These are phyloP conservation scores for Aspergillus diversus DNA, from an alignment of 495 filamentous ascomycete species.

Conservation along the genomic window DNA sequence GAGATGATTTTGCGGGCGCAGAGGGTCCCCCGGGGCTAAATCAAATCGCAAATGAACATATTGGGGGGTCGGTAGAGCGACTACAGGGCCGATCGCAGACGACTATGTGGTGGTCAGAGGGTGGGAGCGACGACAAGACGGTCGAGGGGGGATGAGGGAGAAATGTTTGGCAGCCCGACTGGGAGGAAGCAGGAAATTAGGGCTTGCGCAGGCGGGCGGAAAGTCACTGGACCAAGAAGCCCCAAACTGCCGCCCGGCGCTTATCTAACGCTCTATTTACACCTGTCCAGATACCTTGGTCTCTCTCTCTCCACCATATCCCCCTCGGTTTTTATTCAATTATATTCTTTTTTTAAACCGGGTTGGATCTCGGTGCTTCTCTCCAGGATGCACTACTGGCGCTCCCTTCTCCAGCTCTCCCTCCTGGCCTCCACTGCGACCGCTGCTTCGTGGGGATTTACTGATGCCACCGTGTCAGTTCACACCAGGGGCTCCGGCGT, in stretches of 20 bases:
- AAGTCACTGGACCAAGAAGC: constrained; percentile 39
- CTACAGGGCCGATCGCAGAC: constrained; percentile 14
- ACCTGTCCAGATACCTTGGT: not conserved
- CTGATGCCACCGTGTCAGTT: constrained; percentile 81
- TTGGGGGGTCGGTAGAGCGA: constrained; percentile 13
- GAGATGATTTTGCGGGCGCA: constrained; percentile 25
- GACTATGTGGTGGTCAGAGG: not conserved
- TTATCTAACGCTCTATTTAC: constrained; percentile 26
- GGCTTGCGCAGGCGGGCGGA: constrained; percentile 32
- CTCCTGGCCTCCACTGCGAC: constrained; percentile 48
- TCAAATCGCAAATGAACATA: constrained; percentile 20
- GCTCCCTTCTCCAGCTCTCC: constrained; percentile 42
- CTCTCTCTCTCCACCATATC: not conserved
- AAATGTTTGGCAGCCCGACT: constrained; percentile 31
- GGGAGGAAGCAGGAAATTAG: constrained; percentile 38
- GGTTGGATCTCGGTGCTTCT: constrained; percentile 1
- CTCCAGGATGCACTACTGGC: constrained; percentile 48
- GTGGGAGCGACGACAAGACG: constrained; percentile 4
- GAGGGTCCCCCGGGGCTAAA: constrained; percentile 22
- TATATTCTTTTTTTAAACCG: not conserved
- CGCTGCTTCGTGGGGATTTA: constrained; percentile 81
- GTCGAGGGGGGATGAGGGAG: constrained; percentile 15
- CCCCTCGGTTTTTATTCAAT: too few species aligned
- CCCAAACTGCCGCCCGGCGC: constrained; percentile 30
- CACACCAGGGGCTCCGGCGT: constrained; percentile 70